Percentiles rank a stretch among this genome's conserved stretches.
Evolutionary conservation across 2,329 filamentous ascomycete genomes (phyloP).

Genomic region (Chaetomium sp.): DNA sequence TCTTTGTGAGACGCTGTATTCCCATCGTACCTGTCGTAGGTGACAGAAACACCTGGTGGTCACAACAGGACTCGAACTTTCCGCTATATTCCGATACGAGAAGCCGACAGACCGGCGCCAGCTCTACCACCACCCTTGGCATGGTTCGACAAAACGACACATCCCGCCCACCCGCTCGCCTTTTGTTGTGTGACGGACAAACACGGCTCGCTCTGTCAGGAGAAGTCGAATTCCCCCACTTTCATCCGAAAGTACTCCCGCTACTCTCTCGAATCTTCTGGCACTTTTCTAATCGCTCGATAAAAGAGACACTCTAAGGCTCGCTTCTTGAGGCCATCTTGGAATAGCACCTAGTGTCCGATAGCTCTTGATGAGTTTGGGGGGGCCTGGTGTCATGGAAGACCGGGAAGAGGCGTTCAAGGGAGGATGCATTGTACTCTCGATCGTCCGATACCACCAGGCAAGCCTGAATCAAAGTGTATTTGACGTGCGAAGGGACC

Average conservation of each 20-base stretch:
- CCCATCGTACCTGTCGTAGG: background rate
- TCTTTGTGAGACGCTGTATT: background rate
- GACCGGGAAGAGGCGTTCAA: too few relatives aligned
- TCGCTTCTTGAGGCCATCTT: background rate
- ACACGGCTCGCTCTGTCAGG: background rate
- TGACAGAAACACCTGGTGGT: constrained; percentile 1
- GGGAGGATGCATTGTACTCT: too few relatives aligned
- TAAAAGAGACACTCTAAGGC: background rate
- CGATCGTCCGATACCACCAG: too few relatives aligned
- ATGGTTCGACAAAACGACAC: background rate
- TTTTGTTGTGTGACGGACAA: background rate
- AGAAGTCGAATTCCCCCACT: background rate
- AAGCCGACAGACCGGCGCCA: constrained; percentile 9
- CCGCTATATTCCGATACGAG: constrained; percentile 10
- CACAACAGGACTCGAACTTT: constrained; percentile 6
- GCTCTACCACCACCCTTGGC: background rate
- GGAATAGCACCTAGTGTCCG: background rate
- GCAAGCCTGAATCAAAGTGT: too few relatives aligned
- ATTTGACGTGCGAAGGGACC: too few relatives aligned
- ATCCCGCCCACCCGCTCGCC: background rate
- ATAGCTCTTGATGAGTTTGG: background rate
- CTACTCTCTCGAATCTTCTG: background rate
- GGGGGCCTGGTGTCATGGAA: background rate
- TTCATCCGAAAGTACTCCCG: background rate
- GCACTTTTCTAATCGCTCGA: background rate